Conservation (phyloP, 2,329 filamentous ascomycete species). For the Diaporthe sp. region DNA sequence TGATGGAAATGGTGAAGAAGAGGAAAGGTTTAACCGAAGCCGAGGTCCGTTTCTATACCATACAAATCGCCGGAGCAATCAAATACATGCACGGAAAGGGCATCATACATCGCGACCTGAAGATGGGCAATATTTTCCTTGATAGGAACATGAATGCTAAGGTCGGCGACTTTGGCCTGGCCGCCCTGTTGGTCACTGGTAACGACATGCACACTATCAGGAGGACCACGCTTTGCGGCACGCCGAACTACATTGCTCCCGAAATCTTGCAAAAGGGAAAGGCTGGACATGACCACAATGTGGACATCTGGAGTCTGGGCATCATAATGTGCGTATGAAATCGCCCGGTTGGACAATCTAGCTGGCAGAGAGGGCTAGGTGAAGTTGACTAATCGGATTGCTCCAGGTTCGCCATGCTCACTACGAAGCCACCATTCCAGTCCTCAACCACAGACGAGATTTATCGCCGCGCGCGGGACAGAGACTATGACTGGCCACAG, state of each 20-base stretch:
- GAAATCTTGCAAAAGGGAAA: constrained; percentile 96
- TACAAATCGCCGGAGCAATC: constrained; percentile 96
- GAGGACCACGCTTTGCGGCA: constrained; percentile 94
- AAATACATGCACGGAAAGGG: constrained; percentile 98
- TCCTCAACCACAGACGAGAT: constrained; percentile 90
- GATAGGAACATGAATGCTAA: constrained; percentile 97
- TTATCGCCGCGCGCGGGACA: constrained; percentile 77
- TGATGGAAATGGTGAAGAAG: constrained; percentile 98
- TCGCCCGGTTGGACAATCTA: not conserved
- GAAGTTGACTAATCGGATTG: constrained; percentile 46
- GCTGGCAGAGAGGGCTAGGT: not conserved
- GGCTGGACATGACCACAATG: constrained; percentile 96
- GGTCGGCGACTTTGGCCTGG: constrained; percentile 96
- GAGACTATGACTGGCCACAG: constrained; percentile 86
- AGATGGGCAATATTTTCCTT: constrained; percentile 98
- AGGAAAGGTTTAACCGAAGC: constrained; percentile 92
- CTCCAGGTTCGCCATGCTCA: constrained; percentile 90
- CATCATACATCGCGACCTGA: constrained; percentile 96
- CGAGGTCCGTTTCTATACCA: constrained; percentile 92
- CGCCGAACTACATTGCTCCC: constrained; percentile 97
- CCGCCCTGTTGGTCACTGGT: constrained; percentile 90
- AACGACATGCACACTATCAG: constrained; percentile 88
- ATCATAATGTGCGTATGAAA: constrained; percentile 84
- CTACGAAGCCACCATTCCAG: constrained; percentile 96
- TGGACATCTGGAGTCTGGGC: constrained; percentile 97